Conservation (phyloP, 495 filamentous ascomycete species). For the Penicillium pulvis region DNA sequence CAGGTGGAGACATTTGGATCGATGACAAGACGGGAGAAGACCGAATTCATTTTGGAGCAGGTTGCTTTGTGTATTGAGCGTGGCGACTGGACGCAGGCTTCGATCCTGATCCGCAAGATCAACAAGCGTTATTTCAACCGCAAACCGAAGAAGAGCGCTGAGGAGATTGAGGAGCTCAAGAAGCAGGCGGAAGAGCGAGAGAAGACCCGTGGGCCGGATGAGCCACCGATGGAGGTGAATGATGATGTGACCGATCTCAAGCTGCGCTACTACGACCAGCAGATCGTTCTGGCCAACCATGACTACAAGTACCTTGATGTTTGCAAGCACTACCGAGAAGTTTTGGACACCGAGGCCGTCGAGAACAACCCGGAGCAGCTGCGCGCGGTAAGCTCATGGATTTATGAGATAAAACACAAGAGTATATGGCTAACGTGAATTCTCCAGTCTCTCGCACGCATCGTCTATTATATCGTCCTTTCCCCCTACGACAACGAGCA, state of each 20-base stretch:
- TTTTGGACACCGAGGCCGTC: conserved; percentile 91
- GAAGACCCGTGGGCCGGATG: conserved; percentile 68
- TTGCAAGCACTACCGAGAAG: conserved; percentile 96
- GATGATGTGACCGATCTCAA: conserved; percentile 97
- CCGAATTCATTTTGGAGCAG: conserved; percentile 95
- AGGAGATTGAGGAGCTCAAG: conserved; percentile 85
- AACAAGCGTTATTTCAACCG: conserved; percentile 87
- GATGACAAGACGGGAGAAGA: conserved; percentile 96
- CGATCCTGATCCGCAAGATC: conserved; percentile 94
- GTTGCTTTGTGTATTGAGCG: conserved; percentile 94
- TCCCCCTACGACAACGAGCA: conserved; percentile 98
- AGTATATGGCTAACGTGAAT: conserved; percentile 6
- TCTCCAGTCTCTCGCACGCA: conserved; percentile 77
- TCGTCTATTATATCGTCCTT: conserved; percentile 96
- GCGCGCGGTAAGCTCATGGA: conserved; percentile 63
- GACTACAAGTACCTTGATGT: conserved; percentile 95
- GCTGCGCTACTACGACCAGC: conserved; percentile 93
- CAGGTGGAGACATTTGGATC: conserved; percentile 99
- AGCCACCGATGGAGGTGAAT: conserved; percentile 72
- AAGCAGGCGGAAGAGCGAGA: conserved; percentile 81
- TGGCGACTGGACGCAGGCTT: conserved; percentile 93
- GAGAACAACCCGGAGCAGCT: conserved; percentile 86
- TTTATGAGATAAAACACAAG: neutral
- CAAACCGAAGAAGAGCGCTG: conserved; percentile 84
- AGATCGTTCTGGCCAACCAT: conserved; percentile 92